Evolutionary conservation across 148 eudicot species (phyloP), one percentile per base, ranked within the genome.

Genomic region (Rhododendron molle): DNA sequence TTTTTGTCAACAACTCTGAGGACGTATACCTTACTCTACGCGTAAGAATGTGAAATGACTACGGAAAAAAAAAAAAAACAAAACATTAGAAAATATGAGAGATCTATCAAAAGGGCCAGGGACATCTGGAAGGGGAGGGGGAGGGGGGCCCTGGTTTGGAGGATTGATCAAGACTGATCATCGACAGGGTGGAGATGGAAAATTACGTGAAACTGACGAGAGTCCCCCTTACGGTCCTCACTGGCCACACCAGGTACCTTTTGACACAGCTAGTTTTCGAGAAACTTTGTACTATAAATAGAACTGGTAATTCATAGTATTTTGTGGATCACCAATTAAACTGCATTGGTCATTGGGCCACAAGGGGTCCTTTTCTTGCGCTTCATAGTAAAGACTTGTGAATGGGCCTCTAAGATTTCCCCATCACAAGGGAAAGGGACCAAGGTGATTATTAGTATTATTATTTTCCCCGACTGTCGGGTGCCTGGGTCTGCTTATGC

Each of bases 91-190:
- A 52, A 18, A 54, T 54, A 6, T 54, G 20, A 54, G 16, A 65
- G 71, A 9, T 36, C 46, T 16, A 73, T 36, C n/a, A 5, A 73
- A 73, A 34, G n/a, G 46, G 21, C 43, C 21, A 16, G 23, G 36
- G 44, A 18, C 44, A 73, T 36, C 40, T 15, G 78, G 78, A 7
- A 36, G 60, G 56, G 43, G 28, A 36, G 78, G 43, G 9, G 47
- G 36, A n/a, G 34, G 40, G 28, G 74, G 78, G 43, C 43, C 38
- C 77, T 72, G 77, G 36, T 73, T 32, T 18, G 23, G 44, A 73
- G 78, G 78, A 36, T 73, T 73, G 78, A 73, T 73, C 44, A 73
- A 73, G 78, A 73, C 78, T 73, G 43, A 73, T 36, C 38, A 16
- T 26, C 23, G 16, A 16, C 23, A 36, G 44, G 46, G 78, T 15